These are phyloP conservation scores for Komagataea norvegica DNA, from an alignment of 1,139 yeast species.

Conservation along the genomic window DNA sequence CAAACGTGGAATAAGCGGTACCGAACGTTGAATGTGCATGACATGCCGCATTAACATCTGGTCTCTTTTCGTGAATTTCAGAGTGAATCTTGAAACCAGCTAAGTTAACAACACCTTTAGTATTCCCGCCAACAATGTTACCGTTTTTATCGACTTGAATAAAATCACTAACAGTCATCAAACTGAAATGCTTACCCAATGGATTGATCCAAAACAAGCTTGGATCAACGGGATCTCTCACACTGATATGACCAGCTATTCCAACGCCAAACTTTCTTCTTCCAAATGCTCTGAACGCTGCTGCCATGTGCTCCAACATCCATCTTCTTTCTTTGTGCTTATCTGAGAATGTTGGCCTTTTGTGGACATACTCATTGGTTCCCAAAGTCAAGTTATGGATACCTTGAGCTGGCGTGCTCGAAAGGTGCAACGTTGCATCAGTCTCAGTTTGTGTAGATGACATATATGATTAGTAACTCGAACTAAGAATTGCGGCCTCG, in stretches of 20 bases:
- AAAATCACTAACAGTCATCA: constrained; percentile 67
- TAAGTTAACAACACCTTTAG: constrained; percentile 58
- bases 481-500: no score
- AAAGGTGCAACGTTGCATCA: constrained; percentile 14
- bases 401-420: constrained; percentile 17
- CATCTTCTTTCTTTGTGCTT: constrained; percentile 52
- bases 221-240: constrained; percentile 71
- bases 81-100: constrained; percentile 83
- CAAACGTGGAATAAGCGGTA: constrained; percentile 70
- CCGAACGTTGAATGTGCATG: constrained; percentile 76
- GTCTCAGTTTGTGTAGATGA: constrained; percentile 14
- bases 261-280: constrained; percentile 75
- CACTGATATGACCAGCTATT: constrained; percentile 74
- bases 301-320: constrained; percentile 74
- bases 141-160: constrained; percentile 74
- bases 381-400: constrained; percentile 23
- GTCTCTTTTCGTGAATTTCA: constrained; percentile 70
- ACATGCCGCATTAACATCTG: constrained; percentile 78
- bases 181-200: constrained; percentile 64
- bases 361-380: constrained; percentile 27
- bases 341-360: constrained; percentile 49
- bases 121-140: constrained; percentile 63
- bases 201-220: constrained; percentile 80
- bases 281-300: constrained; percentile 73
- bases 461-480: no score